phyloP scores from a whole-genome alignment of 352 stramenopile species.

The Blastocystis sp. region DNA sequence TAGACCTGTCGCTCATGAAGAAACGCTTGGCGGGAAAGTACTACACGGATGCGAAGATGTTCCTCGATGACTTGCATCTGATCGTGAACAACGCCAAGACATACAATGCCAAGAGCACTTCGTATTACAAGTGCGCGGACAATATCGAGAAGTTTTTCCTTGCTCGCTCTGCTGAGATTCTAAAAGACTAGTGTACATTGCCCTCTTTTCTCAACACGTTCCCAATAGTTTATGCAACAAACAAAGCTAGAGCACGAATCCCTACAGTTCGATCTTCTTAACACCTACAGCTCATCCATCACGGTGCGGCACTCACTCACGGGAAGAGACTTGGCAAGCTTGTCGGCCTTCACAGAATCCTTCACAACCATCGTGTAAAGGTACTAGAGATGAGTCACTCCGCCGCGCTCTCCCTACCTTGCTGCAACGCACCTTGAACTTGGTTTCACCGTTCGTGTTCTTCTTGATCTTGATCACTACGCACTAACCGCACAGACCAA shows the following conservation, averaged over 20 bases:
- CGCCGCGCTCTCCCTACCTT: constrained; percentile 10
- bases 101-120: constrained; percentile 91
- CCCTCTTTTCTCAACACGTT: constrained; percentile 5
- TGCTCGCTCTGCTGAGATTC: constrained; percentile 24
- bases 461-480: constrained; percentile 70
- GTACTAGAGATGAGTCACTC: constrained; percentile 53
- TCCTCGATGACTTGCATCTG: constrained; percentile 87
- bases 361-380: constrained; percentile 68
- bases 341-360: constrained; percentile 64
- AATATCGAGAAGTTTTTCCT: constrained; percentile 69
- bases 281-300: too few species aligned
- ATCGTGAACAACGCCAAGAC: constrained; percentile 95
- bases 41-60: constrained; percentile 85
- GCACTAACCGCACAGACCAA: neutral
- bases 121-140: constrained; percentile 82
- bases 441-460: constrained; percentile 58
- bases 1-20: constrained; percentile 72
- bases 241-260: neutral
- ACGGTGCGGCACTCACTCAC: neutral
- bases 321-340: constrained; percentile 63
- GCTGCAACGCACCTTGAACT: constrained; percentile 70
- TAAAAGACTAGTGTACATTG: constrained; percentile 54
- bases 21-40: constrained; percentile 62
- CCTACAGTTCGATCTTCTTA: too few species aligned
- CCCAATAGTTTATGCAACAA: neutral